These are phyloP conservation scores for Candida ovalis DNA, from an alignment of 805 yeast genomes.

Conservation along the genomic window DNA sequence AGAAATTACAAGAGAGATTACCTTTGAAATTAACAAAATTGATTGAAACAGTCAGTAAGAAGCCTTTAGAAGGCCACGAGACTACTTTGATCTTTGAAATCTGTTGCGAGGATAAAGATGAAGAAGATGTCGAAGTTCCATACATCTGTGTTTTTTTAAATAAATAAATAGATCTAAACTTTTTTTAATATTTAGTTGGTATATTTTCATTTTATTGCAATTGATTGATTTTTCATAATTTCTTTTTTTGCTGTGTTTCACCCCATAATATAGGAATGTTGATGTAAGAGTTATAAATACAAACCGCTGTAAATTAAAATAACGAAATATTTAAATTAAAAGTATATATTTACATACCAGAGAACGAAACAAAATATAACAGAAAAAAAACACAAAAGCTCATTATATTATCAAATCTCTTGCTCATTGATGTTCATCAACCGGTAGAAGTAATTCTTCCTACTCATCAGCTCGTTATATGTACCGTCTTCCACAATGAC, in stretches of 20 bases:
- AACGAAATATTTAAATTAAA: too few relatives aligned
- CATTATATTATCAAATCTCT: not conserved
- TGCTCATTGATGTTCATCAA: not conserved
- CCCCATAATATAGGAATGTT: too few relatives aligned
- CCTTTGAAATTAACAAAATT: conserved; percentile 65
- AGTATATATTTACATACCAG: too few relatives aligned
- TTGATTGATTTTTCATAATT: not conserved
- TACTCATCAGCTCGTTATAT: conserved; percentile 11
- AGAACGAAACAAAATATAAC: not conserved
- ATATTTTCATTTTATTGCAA: not conserved
- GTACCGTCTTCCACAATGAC: conserved; percentile 42
- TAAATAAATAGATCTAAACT: not conserved
- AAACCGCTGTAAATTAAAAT: too few relatives aligned
- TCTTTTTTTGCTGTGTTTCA: too few relatives aligned
- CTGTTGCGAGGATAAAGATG: conserved; percentile 87
- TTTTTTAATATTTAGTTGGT: not conserved
- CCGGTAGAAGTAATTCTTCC: conserved; percentile 9
- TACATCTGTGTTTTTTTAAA: conserved; percentile 62
- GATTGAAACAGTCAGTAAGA: conserved; percentile 81
- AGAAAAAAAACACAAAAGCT: not conserved
- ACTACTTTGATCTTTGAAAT: conserved; percentile 82
- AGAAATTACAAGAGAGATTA: conserved; percentile 78
- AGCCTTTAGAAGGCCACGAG: conserved; percentile 69
- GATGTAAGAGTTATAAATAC: too few relatives aligned
- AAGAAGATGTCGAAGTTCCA: conserved; percentile 96